Percentiles rank a stretch among this genome's conserved stretches.
These are phyloP conservation scores for Penicillium psychrofluorescens DNA, from an alignment of 495 filamentous ascomycete species.

Conservation along the genomic window DNA sequence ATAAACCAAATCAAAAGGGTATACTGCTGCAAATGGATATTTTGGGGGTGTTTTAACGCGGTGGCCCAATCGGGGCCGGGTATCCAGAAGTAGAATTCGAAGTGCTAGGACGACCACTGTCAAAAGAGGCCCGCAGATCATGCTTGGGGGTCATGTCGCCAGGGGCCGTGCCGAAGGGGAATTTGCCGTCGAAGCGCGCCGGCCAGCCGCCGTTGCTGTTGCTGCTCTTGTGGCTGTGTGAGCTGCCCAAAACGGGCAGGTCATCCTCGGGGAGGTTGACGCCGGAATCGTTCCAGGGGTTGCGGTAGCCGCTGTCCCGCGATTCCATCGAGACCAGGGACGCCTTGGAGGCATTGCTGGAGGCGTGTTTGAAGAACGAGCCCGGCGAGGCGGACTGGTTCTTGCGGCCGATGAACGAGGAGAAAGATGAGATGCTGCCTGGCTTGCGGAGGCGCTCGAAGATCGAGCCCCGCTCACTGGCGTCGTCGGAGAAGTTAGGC, in stretches of 20 bases:
- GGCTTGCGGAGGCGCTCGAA: slow-evolving; percentile 88
- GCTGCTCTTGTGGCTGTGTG: slow-evolving; percentile 48
- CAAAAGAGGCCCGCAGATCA: slow-evolving; percentile 71
- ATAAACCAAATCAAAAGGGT: slow-evolving; percentile 44
- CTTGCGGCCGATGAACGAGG: slow-evolving; percentile 88
- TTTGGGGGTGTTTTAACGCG: slow-evolving; percentile 53
- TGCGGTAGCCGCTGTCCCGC: slow-evolving; percentile 83
- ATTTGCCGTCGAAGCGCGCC: slow-evolving; percentile 53
- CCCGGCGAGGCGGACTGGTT: slow-evolving; percentile 79
- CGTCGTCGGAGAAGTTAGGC: slow-evolving; percentile 68
- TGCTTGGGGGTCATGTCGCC: slow-evolving; percentile 80
- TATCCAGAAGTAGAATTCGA: slow-evolving; percentile 95
- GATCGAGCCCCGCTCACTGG: slow-evolving; percentile 70
- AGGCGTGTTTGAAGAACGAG: slow-evolving; percentile 87
- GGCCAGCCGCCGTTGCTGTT: slow-evolving; percentile 60
- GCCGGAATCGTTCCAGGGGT: slow-evolving; percentile 94
- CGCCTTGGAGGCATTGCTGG: slow-evolving; percentile 88
- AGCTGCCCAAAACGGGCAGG: slow-evolving; percentile 51
- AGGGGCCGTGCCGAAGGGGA: slow-evolving; percentile 60
- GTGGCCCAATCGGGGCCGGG: slow-evolving; percentile 82
- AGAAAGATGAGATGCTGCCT: slow-evolving; percentile 85
- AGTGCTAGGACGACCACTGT: slow-evolving; percentile 86
- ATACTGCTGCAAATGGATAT: slow-evolving; percentile 55
- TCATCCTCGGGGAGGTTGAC: slow-evolving; percentile 89
- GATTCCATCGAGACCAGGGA: slow-evolving; percentile 92